These are phyloP conservation scores for Solanum bulbocastanum DNA, from an alignment of 257 asterid genomes.

Conservation along the genomic window DNA sequence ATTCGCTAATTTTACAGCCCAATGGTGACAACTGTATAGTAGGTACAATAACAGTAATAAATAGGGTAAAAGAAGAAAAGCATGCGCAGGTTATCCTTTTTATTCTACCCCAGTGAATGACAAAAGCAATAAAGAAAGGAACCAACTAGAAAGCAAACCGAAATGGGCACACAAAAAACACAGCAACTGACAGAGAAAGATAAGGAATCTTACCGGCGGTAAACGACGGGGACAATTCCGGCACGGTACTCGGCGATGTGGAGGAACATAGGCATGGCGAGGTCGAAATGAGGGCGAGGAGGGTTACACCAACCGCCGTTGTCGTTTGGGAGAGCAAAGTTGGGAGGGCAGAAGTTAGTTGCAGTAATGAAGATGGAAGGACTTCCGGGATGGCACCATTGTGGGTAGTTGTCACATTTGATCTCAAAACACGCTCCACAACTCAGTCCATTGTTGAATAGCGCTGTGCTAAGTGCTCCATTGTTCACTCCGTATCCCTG, in stretches of 20 bases:
- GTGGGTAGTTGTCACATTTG: conserved; percentile 45
- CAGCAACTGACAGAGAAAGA: neutral
- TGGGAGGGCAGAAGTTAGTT: conserved; percentile 84
- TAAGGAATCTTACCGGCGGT: conserved; percentile 40
- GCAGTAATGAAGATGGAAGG: conserved; percentile 76
- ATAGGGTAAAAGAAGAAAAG: neutral
- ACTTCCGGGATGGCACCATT: conserved; percentile 69
- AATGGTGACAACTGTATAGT: neutral
- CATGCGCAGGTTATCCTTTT: neutral
- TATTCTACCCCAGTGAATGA: neutral
- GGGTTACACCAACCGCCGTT: conserved; percentile 98
- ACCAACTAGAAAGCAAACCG: neutral
- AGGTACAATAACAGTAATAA: neutral
- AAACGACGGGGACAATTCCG: conserved; percentile 78
- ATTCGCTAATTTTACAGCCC: neutral
- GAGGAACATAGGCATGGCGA: conserved; percentile 95
- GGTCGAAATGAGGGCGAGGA: conserved; percentile 80
- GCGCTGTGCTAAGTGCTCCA: conserved; percentile 86
- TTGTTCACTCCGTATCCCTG: conserved; percentile 88
- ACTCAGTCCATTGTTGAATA: conserved; percentile 60
- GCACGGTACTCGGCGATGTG: conserved; percentile 80
- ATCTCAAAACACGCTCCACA: conserved; percentile 86
- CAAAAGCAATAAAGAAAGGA: neutral
- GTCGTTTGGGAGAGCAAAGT: conserved; percentile 60
- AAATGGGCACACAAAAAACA: neutral